Evolutionary conservation across 1,139 yeast species (phyloP).

Genomic region (Diutina sp.): DNA sequence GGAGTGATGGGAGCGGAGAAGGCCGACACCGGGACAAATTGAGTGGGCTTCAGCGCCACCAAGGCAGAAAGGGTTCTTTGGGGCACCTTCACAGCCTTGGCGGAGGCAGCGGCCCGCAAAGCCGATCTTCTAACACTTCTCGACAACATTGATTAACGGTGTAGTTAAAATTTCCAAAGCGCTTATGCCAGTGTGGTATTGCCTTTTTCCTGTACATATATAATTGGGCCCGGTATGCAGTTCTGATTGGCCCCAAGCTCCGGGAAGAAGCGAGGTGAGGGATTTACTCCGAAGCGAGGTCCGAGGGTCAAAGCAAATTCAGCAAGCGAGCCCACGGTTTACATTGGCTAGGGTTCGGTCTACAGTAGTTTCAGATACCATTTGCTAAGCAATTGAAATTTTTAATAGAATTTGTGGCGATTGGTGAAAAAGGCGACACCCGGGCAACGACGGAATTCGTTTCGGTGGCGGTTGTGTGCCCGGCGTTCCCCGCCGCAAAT

Average conservation of each 20-base stretch:
- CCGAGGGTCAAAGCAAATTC: neutral
- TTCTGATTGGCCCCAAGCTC: neutral
- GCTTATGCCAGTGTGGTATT: neutral
- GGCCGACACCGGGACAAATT: neutral
- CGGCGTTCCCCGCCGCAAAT: neutral
- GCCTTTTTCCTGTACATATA: neutral
- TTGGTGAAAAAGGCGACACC: neutral
- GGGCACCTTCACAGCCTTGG: conserved; percentile 4
- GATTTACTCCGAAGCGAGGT: neutral
- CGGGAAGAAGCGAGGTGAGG: neutral
- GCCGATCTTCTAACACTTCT: conserved; percentile 7
- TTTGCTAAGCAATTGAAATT: too few relatives aligned
- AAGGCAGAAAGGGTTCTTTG: conserved; percentile 4
- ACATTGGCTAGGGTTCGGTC: neutral
- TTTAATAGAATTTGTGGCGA: too few relatives aligned
- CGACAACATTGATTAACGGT: conserved; percentile 7
- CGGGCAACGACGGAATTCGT: neutral
- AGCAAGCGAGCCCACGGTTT: neutral
- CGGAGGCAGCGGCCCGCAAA: conserved; percentile 7
- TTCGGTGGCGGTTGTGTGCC: neutral
- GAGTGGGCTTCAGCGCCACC: conserved; percentile 6
- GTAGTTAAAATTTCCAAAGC: neutral
- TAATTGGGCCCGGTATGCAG: neutral
- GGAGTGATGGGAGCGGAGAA: conserved; percentile 5
- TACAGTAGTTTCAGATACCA: too few relatives aligned